Percentiles rank a stretch among this genome's conserved stretches.
Evolutionary conservation across 257 asterid species (phyloP).

Genomic region (Phtheirospermum japonicum): DNA sequence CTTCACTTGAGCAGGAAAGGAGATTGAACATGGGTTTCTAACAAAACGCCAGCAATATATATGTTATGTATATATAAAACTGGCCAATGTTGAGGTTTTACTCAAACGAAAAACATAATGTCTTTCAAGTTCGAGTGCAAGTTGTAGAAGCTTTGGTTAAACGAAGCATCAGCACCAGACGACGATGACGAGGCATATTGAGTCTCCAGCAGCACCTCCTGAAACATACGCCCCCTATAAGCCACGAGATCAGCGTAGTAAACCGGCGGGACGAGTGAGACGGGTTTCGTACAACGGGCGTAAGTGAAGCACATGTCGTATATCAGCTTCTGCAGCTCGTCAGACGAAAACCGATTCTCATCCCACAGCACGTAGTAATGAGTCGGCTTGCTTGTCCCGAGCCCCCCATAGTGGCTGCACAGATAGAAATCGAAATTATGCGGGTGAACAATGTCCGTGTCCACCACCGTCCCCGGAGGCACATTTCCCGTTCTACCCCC

Average conservation of each 20-base stretch:
- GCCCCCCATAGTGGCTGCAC: conserved; percentile 68
- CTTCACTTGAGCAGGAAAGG: conserved; percentile 34
- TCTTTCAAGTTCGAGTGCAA: conserved; percentile 46
- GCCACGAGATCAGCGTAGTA: conserved; percentile 82
- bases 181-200: conserved; percentile 1
- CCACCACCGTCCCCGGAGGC: conserved; percentile 84
- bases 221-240: conserved; percentile 65
- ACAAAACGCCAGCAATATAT: background rate
- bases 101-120: conserved; percentile 55
- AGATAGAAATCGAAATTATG: conserved; percentile 64
- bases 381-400: conserved; percentile 83
- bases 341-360: conserved; percentile 50
- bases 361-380: conserved; percentile 64
- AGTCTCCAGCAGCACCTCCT: conserved; percentile 43
- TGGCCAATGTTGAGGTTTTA: background rate
- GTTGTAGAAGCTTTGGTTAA: conserved; percentile 36
- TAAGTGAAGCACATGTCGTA: conserved; percentile 69
- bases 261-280: conserved; percentile 74
- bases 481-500: conserved; percentile 42
- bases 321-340: conserved; percentile 53
- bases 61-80: background rate
- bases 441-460: conserved; percentile 53
- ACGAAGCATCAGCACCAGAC: conserved; percentile 28
- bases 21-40: conserved; percentile 36
- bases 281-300: conserved; percentile 71